Evolutionary conservation across 352 stramenopile genomes (phyloP).

Genomic region (Pythium insidiosum): DNA sequence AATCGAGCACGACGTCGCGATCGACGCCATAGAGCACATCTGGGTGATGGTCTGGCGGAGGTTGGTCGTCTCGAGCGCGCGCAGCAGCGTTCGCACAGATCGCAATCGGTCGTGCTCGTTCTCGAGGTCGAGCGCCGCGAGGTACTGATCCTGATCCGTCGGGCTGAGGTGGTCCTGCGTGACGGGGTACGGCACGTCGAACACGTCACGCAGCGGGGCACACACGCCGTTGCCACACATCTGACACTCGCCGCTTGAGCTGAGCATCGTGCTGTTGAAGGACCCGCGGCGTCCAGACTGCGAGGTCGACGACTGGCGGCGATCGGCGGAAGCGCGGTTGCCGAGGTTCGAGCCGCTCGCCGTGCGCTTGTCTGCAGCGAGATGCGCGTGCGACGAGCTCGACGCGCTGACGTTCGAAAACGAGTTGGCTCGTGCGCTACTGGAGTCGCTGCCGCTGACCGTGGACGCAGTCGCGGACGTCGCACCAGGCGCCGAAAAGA

Average conservation of each 20-base stretch:
- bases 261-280: constrained; percentile 15
- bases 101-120: constrained; percentile 46
- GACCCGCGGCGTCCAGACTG: constrained; percentile 31
- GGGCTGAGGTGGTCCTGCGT: constrained; percentile 38
- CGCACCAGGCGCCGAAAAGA: constrained; percentile 52
- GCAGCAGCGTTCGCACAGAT: constrained; percentile 31
- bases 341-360: constrained; percentile 10
- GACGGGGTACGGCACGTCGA: constrained; percentile 56
- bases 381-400: neutral
- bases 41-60: constrained; percentile 43
- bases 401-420: constrained; percentile 14
- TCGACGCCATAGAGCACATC: constrained; percentile 73
- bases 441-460: constrained; percentile 19
- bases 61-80: constrained; percentile 30
- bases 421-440: constrained; percentile 12
- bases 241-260: constrained; percentile 23
- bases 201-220: constrained; percentile 34
- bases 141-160: constrained; percentile 38
- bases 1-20: constrained; percentile 58
- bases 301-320: constrained; percentile 36
- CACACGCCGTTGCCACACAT: constrained; percentile 60
- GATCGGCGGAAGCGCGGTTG: constrained; percentile 6
- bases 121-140: constrained; percentile 35
- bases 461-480: constrained; percentile 13
- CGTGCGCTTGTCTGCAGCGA: constrained; percentile 9